Base-by-base conservation (phyloP, 768 basidiomycete genomes). In the Cantharellus cinnabarinus region DNA sequence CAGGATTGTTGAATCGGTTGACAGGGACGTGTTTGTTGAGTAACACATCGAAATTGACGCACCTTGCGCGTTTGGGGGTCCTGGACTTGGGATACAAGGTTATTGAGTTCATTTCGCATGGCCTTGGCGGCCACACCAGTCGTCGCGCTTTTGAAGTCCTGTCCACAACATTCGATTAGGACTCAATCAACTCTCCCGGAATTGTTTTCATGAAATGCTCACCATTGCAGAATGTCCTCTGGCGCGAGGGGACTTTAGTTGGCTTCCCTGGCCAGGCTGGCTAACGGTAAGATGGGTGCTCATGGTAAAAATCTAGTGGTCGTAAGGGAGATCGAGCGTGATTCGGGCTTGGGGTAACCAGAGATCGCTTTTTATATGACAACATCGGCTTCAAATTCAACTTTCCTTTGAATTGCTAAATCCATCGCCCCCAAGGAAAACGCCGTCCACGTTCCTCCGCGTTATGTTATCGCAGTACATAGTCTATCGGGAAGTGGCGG, bases 101-200 rank as follows among this genome's bases (percentile, higher is more conserved):
- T 80, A 71, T 85, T 85, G 73, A 99, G 84, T 75, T 98, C 95
- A 70, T 97, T 95, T 75, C 90, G 83, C 94, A 97, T 97, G 59
- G 90, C 77, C 75, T 95, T 97, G 64, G 88, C 85, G 37, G 88
- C 85, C 64, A 91, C 83, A 64, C 89, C 89, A 58, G 89, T 91
- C 41, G 81, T 93, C 63, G 94, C 94, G n/a, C 89, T 93, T 77
- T 93, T 91, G 81, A 94, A 94, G 73, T 97, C 69, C 69, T 70
- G 54, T 52, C 37, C 14, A 50, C 4, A 54, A 55, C 42, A 55
- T 51, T 39, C 50, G 15, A 44, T 54, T 41, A 59, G 34, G 55
- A 42, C 35, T 54, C 7, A 7, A 14, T 54, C 52, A 37, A 10
- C 10, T 57, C 35, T 3, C 20, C 7, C 37, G 35, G 20, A 29